Percentiles rank a stretch among this genome's conserved stretches.
Conservation (phyloP, 2,329 filamentous ascomycete genomes). For the Monilinia aucupariae region DNA sequence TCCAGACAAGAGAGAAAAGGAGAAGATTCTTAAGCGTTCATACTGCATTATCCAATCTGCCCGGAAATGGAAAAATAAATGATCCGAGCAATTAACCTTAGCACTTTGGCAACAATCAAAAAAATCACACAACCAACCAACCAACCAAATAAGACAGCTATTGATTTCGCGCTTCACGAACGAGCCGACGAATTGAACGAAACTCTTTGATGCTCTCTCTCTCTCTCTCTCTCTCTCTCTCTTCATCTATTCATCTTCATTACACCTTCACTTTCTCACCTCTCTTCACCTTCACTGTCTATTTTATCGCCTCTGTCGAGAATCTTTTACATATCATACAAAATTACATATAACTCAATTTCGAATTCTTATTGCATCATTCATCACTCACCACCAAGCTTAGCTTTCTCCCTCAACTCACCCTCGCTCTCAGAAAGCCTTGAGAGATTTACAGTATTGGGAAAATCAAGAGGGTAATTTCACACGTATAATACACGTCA, state of each 20-base stretch:
- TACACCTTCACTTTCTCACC: background rate
- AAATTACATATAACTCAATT: background rate
- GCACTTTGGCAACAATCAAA: background rate
- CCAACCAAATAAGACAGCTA: background rate
- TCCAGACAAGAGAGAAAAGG: too few species aligned
- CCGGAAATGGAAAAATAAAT: constrained; percentile 3
- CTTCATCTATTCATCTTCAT: background rate
- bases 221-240: background rate
- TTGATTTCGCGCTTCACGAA: background rate
- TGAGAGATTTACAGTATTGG: background rate
- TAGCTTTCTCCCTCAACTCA: background rate
- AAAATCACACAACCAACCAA: background rate
- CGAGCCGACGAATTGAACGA: background rate
- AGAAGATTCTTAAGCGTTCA: too few species aligned
- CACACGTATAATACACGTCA: background rate
- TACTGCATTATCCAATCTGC: too few species aligned
- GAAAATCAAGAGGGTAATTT: background rate
- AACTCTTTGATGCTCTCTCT: background rate
- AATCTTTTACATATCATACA: background rate
- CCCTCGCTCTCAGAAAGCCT: background rate
- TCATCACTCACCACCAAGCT: background rate
- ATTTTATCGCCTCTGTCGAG: background rate
- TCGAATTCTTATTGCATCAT: background rate
- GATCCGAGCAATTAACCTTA: background rate
- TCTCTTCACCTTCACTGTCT: background rate